Conservation (phyloP, 1,284 basidiomycete species). For the Apiotrichum veenhuisii region DNA sequence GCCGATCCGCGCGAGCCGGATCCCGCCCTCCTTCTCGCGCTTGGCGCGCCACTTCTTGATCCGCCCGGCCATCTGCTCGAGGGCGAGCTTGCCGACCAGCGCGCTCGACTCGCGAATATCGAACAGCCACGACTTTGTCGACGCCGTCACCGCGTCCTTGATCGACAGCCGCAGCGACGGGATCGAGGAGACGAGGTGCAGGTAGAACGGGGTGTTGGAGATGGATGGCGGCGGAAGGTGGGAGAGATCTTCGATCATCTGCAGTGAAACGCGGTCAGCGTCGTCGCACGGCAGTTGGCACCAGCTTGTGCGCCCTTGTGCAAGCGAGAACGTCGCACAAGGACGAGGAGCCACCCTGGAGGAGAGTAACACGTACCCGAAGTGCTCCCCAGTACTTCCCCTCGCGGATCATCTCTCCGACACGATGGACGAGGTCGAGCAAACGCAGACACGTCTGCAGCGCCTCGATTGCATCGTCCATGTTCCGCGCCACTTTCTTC, state of each 20-base stretch:
- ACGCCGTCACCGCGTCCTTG: constrained; percentile 87
- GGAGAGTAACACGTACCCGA: constrained; percentile 77
- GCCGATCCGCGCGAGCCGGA: constrained; percentile 75
- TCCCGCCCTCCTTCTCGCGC: constrained; percentile 59
- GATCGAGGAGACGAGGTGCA: constrained; percentile 83
- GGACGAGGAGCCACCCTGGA: too few relatives aligned
- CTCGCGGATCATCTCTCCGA: constrained; percentile 85
- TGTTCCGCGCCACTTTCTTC: constrained; percentile 83
- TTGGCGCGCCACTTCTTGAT: constrained; percentile 78
- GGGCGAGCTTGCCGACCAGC: constrained; percentile 79
- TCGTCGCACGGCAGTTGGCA: too few relatives aligned
- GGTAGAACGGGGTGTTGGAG: constrained; percentile 89
- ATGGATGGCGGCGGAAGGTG: constrained; percentile 83
- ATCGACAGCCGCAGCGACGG: constrained; percentile 85
- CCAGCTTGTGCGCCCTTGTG: too few relatives aligned
- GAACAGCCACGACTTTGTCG: constrained; percentile 95
- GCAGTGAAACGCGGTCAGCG: background rate
- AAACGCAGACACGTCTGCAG: constrained; percentile 87
- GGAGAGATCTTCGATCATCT: constrained; percentile 77
- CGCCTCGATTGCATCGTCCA: constrained; percentile 94
- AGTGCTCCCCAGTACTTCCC: constrained; percentile 96
- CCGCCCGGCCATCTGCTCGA: constrained; percentile 84
- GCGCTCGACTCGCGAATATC: constrained; percentile 88
- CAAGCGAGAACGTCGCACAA: too few relatives aligned
- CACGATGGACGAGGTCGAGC: constrained; percentile 89